Conservation (phyloP, 176 grass and related monocot genomes). For the Musa itinerans region DNA sequence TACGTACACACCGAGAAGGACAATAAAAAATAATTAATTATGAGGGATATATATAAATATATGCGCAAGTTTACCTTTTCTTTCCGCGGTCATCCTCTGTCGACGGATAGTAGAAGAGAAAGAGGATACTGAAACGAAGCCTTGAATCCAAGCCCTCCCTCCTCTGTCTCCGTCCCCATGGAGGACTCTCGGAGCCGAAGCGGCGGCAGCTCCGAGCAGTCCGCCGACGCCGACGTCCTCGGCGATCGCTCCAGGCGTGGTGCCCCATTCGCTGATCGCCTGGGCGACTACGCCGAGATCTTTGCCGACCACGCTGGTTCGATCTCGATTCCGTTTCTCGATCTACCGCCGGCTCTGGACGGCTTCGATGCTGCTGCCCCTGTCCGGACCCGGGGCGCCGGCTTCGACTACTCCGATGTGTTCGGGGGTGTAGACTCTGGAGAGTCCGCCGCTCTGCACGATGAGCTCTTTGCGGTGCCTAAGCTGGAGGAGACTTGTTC, state of each 20-base stretch:
- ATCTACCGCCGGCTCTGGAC: slow-evolving; percentile 37
- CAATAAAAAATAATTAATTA: no score
- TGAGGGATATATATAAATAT: no score
- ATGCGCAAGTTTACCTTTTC: no score
- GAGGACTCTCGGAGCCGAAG: neutral
- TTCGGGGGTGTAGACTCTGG: slow-evolving; percentile 54
- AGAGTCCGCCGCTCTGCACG: slow-evolving; percentile 44
- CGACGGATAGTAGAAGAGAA: neutral
- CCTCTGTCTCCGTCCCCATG: neutral
- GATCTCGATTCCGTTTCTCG: slow-evolving; percentile 84
- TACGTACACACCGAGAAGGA: no score
- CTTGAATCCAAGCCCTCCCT: neutral
- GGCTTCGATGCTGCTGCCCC: slow-evolving; percentile 4
- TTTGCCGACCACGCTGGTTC: slow-evolving; percentile 64
- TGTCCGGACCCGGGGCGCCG: neutral
- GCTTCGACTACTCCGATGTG: slow-evolving; percentile 59
- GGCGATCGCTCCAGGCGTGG: slow-evolving; percentile 43
- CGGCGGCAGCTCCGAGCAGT: slow-evolving; percentile 12
- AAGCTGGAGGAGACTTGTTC: slow-evolving; percentile 39
- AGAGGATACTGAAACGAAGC: neutral
- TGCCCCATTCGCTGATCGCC: slow-evolving; percentile 1
- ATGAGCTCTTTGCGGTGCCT: slow-evolving; percentile 42
- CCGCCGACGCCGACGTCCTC: slow-evolving; percentile 55
- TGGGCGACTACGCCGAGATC: slow-evolving; percentile 63
- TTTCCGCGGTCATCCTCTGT: neutral